Evolutionary conservation across 768 basidiomycete genomes (phyloP), one percentile per base, ranked within the genome.

Genomic region (Boletus tylopilopsis): DNA sequence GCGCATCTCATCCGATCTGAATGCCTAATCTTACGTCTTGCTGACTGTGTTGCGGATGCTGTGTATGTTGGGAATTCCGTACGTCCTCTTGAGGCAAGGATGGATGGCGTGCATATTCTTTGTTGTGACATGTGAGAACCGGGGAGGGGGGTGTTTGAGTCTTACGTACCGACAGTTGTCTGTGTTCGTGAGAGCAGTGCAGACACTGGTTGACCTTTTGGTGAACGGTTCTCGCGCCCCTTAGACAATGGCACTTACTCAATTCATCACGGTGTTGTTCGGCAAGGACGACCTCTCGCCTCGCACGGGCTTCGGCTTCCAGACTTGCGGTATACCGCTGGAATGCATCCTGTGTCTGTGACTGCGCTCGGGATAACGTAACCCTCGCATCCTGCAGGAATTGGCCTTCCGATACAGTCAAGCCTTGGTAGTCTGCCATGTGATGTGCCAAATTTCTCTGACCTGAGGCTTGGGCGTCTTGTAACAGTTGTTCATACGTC

Each of bases 311-410:
- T 61, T 89, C 86, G 11, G 78, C 69, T 58, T 88, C 85, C 16
- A 87, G 71, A 66, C 81, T 85, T 11, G 79, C 74, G 11, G 80
- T 87, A 58, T 88, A 88, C 43, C 79, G 71, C 62, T 81, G 73
- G 59, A 87, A 85, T 4, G 84, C 78, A 36, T 87, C 85, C 58
- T 87, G 83, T 0, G 84, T 82, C 42, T 86, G 84, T 59, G 83
- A 80, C 60, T 84, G 84, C 19, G 84, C 82, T 37, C 84, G 76
- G 37, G 75, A 58, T n/a, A 86, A 71, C 5, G 81, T 73, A 40
- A 73, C 72, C 27, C 84, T 81, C 18, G 82, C 77, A 42, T 76
- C 78, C 64, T 81, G 79, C 38, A 88, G 72, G 53, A 77, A 77
- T 74, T 82, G 77, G 57, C 80, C 81, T 84, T 64, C 56, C 49